These are phyloP conservation scores for Parmelia sp. DNA, from an alignment of 495 filamentous ascomycete species.

Conservation along the genomic window DNA sequence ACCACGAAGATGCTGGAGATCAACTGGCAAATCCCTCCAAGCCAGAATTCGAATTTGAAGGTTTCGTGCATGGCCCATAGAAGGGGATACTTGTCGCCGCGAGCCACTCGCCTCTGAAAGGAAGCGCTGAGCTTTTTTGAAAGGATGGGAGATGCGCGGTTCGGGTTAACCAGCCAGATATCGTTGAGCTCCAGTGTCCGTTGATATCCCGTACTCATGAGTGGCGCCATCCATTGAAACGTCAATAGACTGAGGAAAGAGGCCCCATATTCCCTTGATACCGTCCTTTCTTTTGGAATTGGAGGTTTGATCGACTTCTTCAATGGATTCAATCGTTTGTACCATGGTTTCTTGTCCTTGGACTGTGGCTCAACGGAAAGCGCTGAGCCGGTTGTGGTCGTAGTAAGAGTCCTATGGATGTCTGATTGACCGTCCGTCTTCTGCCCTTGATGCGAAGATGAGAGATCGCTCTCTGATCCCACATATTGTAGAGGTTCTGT, in stretches of 20 bases:
- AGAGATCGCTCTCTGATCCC: conserved; percentile 22
- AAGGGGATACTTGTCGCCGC: conserved; percentile 68
- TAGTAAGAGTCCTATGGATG: conserved; percentile 21
- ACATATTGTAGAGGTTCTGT: conserved; percentile 24
- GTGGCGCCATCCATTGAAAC: conserved; percentile 58
- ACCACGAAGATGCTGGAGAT: conserved; percentile 62
- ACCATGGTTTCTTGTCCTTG: conserved; percentile 42
- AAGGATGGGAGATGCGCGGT: conserved; percentile 62
- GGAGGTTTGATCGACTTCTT: conserved; percentile 46
- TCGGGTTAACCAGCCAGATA: conserved; percentile 80
- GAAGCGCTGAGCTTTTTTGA: conserved; percentile 56
- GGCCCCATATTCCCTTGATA: conserved; percentile 49
- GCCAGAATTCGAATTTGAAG: conserved; percentile 76
- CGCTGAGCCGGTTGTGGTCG: conserved; percentile 25
- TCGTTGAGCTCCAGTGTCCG: conserved; percentile 77
- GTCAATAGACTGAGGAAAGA: conserved; percentile 47
- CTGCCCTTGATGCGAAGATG: conserved; percentile 8
- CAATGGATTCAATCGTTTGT: conserved; percentile 50
- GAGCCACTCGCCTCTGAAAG: conserved; percentile 57
- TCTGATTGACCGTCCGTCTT: conserved; percentile 14
- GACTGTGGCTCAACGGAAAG: conserved; percentile 15
- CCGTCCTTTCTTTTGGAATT: conserved; percentile 44
- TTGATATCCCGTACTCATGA: conserved; percentile 71
- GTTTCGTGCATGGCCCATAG: conserved; percentile 80
- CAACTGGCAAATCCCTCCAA: conserved; percentile 75